Base-by-base conservation (phyloP, 1,284 basidiomycete genomes). In the Rhodotorula sp. region DNA sequence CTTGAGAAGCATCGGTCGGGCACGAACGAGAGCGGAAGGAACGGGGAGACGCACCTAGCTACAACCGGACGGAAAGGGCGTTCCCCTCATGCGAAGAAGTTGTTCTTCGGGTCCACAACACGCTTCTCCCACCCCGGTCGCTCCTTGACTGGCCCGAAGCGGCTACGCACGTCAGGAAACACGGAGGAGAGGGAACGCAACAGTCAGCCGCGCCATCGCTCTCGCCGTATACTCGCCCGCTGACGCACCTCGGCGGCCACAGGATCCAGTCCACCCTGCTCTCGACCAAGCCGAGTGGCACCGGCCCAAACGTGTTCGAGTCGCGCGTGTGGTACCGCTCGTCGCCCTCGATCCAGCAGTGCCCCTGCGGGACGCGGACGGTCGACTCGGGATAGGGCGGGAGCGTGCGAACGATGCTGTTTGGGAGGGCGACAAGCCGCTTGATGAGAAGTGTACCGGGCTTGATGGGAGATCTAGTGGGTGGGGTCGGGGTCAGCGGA, bases 301-400 rank as follows among this genome's bases (percentile, higher is more conserved):
- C 84, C 3, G 85, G 84, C 0, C 85, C 85, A 70, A 84, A 85
- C 3, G 82, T 82, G 64, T 85, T 83, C 34, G 82, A 83, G 76
- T 86, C 85, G 46, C 81, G 63, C 5, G 83, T 82, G 50, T 83
- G 81, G 68, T 81, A 83, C 39, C 78, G 80, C 44, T 84, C 84
- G 78, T 86, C 85, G 22, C 85, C 85, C 78, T 86, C 85, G 60
- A 86, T 81, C 85, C 85, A 86, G 54, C 82, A 84, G 61, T 81
- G 78, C 22, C 83, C 83, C 17, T 80, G 78, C 1, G 82, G 83
- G 61, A 83, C 80, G 39, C 80, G 66, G 8, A 84, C 76, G 36
- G 55, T 82, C 80, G 48, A 80, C 70, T 36, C 79, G 22, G 55
- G 54, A n/a, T 69, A 80, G 2, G 83, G 82, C 0, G 81, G 80